phyloP scores from a whole-genome alignment of 352 stramenopile genomes.

The Phytophthora tubulina region DNA sequence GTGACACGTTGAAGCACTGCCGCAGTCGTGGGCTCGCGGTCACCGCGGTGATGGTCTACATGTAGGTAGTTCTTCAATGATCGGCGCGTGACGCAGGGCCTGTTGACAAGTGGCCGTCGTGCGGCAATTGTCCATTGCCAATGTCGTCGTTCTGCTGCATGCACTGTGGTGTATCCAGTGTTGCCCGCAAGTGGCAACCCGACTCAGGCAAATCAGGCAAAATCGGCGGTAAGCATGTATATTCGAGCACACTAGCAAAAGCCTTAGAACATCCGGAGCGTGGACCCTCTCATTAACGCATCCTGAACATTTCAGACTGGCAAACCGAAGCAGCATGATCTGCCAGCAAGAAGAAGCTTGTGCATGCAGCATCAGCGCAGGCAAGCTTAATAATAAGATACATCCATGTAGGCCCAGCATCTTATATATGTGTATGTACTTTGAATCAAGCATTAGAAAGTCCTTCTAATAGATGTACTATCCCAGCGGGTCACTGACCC shows the following conservation, averaged over 20 bases:
- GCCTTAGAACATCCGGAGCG: conserved; percentile 32
- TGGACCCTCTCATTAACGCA: conserved; percentile 26
- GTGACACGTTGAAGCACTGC: conserved; percentile 37
- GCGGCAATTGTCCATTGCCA: not conserved
- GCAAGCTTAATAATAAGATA: no score
- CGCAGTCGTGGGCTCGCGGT: conserved; percentile 5
- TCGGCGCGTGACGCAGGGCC: conserved; percentile 30
- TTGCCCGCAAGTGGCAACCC: not conserved
- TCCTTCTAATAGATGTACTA: no score
- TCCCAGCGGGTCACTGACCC: no score
- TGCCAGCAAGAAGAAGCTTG: not conserved
- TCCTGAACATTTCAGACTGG: conserved; percentile 21
- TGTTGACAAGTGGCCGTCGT: conserved; percentile 16
- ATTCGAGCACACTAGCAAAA: conserved; percentile 33
- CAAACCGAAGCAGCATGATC: conserved; percentile 22
- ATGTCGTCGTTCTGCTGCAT: not conserved
- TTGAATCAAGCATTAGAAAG: not conserved
- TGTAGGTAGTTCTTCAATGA: conserved; percentile 30
- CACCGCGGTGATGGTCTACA: no score
- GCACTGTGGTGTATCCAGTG: not conserved
- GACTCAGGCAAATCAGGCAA: conserved; percentile 6
- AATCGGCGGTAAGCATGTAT: conserved; percentile 13
- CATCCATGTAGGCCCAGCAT: no score
- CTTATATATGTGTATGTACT: not conserved
- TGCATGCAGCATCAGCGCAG: not conserved